phyloP scores from a whole-genome alignment of 805 yeast species.

The Barnettozyma siamensis region DNA sequence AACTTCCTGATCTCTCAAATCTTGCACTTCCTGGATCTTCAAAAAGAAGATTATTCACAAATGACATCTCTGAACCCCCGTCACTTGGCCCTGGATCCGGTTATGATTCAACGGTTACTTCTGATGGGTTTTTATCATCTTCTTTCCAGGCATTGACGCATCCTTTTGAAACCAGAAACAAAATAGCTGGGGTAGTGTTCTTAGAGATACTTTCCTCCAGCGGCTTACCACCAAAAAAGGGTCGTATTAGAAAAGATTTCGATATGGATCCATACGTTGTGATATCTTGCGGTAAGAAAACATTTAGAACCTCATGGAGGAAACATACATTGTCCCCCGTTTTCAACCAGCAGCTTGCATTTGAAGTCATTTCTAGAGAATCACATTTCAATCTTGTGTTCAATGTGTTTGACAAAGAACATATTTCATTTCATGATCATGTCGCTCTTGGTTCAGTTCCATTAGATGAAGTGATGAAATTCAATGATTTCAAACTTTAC shows the following conservation, averaged over 20 bases:
- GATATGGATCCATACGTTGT: constrained; percentile 98
- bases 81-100: background rate
- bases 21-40: background rate
- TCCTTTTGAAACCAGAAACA: background rate
- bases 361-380: constrained; percentile 70
- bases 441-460: constrained; percentile 65
- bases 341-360: constrained; percentile 73
- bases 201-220: constrained; percentile 69
- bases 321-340: constrained; percentile 79
- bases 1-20: background rate
- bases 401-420: constrained; percentile 78
- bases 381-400: constrained; percentile 59
- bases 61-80: background rate
- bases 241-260: constrained; percentile 62
- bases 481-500: constrained; percentile 22
- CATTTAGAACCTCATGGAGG: constrained; percentile 79
- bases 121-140: constrained; percentile 2
- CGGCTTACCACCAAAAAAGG: constrained; percentile 72
- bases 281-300: constrained; percentile 81
- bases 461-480: constrained; percentile 39
- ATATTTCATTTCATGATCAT: constrained; percentile 74
- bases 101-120: constrained; percentile 2
- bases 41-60: background rate
- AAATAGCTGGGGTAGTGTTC: constrained; percentile 57
- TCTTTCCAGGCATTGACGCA: background rate